Evolutionary conservation across 148 eudicot genomes (phyloP).

Genomic region (Dysphania ambrosioides): DNA sequence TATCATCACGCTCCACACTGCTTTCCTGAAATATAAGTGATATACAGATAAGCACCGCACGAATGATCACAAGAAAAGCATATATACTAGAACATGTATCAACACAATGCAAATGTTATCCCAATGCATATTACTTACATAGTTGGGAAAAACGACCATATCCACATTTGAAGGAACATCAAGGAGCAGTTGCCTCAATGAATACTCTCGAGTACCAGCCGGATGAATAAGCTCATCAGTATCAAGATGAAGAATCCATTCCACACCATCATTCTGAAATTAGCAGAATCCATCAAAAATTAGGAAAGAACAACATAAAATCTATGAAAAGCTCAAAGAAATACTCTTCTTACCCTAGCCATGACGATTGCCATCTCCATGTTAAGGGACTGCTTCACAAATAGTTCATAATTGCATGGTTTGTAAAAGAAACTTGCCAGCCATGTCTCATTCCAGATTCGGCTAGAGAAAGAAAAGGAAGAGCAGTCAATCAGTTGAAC

Average conservation of each 20-base stretch:
- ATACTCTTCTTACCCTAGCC: constrained; percentile 76
- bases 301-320: neutral
- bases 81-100: neutral
- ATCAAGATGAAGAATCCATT: constrained; percentile 93
- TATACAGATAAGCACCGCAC: neutral
- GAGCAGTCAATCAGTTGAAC: constrained; percentile 15
- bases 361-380: constrained; percentile 95
- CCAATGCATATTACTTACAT: constrained; percentile 50
- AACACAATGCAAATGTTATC: neutral
- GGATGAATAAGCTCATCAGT: constrained; percentile 89
- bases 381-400: constrained; percentile 88
- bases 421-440: constrained; percentile 91
- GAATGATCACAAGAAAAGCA: neutral
- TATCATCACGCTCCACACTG: constrained; percentile 81
- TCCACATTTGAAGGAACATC: constrained; percentile 81
- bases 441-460: constrained; percentile 98
- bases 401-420: constrained; percentile 91
- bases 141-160: constrained; percentile 91
- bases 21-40: constrained; percentile 56
- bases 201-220: constrained; percentile 83
- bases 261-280: constrained; percentile 60
- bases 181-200: constrained; percentile 69
- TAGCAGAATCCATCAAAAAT: neutral
- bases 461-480: constrained; percentile 38
- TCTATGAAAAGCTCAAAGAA: neutral